Percentiles rank a stretch among this genome's conserved stretches.
These are phyloP conservation scores for Fraxinus sp. DNA, from an alignment of 305 asterid species.

Conservation along the genomic window DNA sequence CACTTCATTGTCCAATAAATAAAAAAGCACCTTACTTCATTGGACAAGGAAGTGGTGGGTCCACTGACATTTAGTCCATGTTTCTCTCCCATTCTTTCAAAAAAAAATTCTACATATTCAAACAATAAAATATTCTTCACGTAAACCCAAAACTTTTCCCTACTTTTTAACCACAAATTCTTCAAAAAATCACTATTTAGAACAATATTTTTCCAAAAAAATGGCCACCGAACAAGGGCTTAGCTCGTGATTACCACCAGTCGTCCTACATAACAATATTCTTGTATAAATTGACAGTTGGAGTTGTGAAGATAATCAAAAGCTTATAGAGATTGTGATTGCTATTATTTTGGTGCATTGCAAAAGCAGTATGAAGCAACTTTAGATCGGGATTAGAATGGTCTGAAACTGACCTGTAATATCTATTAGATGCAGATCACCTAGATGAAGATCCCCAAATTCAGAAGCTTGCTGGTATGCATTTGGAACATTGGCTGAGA, in stretches of 20 bases:
- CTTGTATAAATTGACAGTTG: not conserved
- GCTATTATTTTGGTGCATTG: not conserved
- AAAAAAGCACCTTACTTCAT: not conserved
- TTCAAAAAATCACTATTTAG: not conserved
- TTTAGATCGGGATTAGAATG: not conserved
- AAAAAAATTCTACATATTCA: not conserved
- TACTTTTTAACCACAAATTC: not conserved
- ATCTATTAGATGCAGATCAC: slow-evolving; percentile 82
- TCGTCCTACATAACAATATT: not conserved
- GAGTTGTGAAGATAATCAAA: not conserved
- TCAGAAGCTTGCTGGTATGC: slow-evolving; percentile 82
- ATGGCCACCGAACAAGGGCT: not conserved
- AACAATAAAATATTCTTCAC: no score
- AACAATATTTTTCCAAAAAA: not conserved
- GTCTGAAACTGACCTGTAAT: slow-evolving; percentile 52
- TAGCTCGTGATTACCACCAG: not conserved
- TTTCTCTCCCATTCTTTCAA: not conserved
- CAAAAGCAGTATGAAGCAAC: slow-evolving; percentile 11
- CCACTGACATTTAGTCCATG: not conserved
- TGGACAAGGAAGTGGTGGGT: not conserved
- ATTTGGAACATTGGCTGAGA: slow-evolving; percentile 58
- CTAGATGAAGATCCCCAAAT: slow-evolving; percentile 82
- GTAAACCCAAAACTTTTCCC: not conserved
- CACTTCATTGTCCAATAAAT: not conserved
- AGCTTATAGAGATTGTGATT: not conserved